phyloP scores from a whole-genome alignment of 305 asterid genomes.

The Fraxinus angustifolia region DNA sequence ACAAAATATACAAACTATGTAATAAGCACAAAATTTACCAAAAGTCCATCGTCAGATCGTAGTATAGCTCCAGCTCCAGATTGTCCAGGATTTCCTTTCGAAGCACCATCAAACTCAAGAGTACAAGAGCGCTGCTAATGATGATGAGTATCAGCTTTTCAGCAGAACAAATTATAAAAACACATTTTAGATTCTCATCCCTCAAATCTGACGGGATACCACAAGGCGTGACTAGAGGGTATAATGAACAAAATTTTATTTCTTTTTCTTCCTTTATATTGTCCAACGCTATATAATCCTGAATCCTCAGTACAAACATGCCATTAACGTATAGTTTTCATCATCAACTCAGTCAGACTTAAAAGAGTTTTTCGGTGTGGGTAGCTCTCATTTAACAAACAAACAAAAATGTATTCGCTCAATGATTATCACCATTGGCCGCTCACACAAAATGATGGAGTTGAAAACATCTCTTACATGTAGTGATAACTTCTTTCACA shows the following conservation, averaged over 20 bases:
- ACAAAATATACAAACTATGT: neutral
- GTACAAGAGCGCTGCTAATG: constrained; percentile 69
- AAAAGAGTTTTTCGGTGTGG: neutral
- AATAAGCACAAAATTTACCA: constrained; percentile 41
- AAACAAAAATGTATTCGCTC: neutral
- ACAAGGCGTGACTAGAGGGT: neutral
- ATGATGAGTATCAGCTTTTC: constrained; percentile 21
- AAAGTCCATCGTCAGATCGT: constrained; percentile 83
- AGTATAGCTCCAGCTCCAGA: constrained; percentile 97
- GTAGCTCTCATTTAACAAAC: neutral
- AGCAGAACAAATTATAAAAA: constrained; percentile 13
- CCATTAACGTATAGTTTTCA: neutral
- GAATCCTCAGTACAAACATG: neutral
- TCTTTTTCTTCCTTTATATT: neutral
- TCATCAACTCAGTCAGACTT: neutral
- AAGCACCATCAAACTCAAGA: constrained; percentile 94
- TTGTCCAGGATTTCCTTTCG: constrained; percentile 97
- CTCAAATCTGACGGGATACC: neutral
- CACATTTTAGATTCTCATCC: constrained; percentile 5
- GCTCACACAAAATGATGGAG: constrained; percentile 48
- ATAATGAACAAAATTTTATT: neutral
- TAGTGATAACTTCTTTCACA: neutral
- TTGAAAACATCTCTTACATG: neutral
- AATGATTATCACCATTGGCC: constrained; percentile 23
- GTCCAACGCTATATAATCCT: neutral